Percentiles rank a stretch among this genome's conserved stretches.
Conservation (phyloP, 768 basidiomycete species). For the Lactarius pseudohatsudake region DNA sequence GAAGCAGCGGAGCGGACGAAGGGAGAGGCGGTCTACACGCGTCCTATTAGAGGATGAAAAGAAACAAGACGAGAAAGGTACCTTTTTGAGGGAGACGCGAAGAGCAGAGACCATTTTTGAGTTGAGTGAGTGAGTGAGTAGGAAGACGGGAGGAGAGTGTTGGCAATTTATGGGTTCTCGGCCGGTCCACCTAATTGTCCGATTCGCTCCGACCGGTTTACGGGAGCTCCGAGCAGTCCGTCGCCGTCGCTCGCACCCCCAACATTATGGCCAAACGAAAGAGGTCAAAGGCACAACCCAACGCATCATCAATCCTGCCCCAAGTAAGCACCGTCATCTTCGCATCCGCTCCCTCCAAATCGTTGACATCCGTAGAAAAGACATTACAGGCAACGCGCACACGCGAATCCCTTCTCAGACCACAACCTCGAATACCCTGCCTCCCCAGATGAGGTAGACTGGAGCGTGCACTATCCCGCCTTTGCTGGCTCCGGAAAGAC, state of each 20-base stretch:
- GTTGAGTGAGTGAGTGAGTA: conserved; percentile 1
- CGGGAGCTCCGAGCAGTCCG: no score
- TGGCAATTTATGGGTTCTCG: conserved; percentile 1
- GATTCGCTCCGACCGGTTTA: conserved; percentile 15
- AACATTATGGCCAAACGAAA: conserved; percentile 35
- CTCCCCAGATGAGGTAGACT: conserved; percentile 74
- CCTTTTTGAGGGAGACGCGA: conserved; percentile 39
- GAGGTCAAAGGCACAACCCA: conserved; percentile 26
- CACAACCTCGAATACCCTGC: conserved; percentile 86
- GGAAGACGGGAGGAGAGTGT: background rate
- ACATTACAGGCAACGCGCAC: conserved; percentile 80
- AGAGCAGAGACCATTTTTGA: conserved; percentile 34
- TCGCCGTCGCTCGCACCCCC: no score
- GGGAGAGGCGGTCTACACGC: conserved; percentile 48
- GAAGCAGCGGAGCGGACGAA: conserved; percentile 46
- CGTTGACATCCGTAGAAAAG: conserved; percentile 55
- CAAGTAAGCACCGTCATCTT: conserved; percentile 32
- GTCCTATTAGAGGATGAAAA: conserved; percentile 26
- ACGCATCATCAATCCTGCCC: conserved; percentile 34
- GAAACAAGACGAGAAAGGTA: conserved; percentile 33
- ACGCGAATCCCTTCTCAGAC: conserved; percentile 86
- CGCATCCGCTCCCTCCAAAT: conserved; percentile 9
- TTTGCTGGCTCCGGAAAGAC: conserved; percentile 55
- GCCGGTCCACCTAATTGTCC: background rate
- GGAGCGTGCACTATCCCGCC: conserved; percentile 80